Evolutionary conservation across 1,284 basidiomycete genomes (phyloP).

Genomic region (Meripilus lineatus): DNA sequence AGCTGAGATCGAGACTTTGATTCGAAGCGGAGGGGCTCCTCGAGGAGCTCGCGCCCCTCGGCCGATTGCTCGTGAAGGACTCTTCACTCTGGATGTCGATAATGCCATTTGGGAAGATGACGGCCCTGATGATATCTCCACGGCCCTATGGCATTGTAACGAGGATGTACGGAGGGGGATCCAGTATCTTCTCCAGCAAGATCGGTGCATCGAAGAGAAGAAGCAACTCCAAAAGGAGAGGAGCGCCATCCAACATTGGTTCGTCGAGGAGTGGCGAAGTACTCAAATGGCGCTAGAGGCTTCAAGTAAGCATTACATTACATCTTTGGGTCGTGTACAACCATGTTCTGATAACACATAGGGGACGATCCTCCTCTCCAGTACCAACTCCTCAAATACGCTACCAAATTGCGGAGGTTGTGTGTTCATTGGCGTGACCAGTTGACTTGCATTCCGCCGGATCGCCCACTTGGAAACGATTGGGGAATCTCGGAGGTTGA

Average conservation of each 20-base stretch:
- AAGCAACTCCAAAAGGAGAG: neutral
- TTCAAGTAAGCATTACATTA: too few relatives aligned
- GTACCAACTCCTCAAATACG: too few relatives aligned
- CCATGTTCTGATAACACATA: too few relatives aligned
- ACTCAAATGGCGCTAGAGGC: too few relatives aligned
- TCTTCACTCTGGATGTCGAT: constrained; percentile 1
- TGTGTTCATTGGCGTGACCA: too few relatives aligned
- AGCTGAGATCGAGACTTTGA: neutral
- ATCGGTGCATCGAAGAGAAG: neutral
- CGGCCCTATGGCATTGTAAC: neutral
- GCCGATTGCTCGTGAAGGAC: neutral
- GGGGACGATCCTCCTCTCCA: too few relatives aligned
- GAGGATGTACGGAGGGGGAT: neutral
- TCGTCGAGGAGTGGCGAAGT: neutral
- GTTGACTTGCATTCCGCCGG: too few relatives aligned
- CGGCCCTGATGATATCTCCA: neutral
- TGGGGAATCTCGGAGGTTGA: too few relatives aligned
- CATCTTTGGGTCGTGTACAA: too few relatives aligned
- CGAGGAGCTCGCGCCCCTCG: neutral
- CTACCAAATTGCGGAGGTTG: too few relatives aligned
- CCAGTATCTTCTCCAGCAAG: neutral
- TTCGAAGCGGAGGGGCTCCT: neutral
- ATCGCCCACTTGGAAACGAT: too few relatives aligned
- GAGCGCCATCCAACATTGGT: neutral
- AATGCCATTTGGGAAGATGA: neutral